Evolutionary conservation across 805 yeast species (phyloP).

Genomic region (Saccharomycopsis sp.): DNA sequence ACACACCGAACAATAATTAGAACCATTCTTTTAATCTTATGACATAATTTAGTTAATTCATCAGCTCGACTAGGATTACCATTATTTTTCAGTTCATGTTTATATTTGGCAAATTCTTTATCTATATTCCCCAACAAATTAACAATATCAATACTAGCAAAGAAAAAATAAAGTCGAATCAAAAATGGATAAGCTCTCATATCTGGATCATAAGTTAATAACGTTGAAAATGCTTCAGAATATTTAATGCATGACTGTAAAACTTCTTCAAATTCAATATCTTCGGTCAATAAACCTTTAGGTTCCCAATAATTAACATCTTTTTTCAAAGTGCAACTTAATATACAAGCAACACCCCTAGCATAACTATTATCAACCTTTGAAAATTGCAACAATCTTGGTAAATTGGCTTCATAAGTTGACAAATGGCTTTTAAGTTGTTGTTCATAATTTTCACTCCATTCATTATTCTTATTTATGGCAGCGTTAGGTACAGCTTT

Average conservation of each 20-base stretch:
- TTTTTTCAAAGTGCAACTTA: conserved; percentile 2
- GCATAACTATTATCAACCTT: conserved; percentile 16
- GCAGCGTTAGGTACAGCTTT: not conserved
- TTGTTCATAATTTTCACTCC: conserved; percentile 1
- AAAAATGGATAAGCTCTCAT: conserved; percentile 16
- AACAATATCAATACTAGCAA: conserved; percentile 13
- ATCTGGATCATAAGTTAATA: conserved; percentile 11
- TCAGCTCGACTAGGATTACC: not conserved
- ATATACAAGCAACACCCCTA: conserved; percentile 2
- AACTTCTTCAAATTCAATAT: conserved; percentile 6
- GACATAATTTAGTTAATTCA: conserved; percentile 11
- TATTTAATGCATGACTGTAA: conserved; percentile 9
- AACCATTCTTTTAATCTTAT: conserved; percentile 11
- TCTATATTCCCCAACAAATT: conserved; percentile 8
- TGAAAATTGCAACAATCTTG: conserved; percentile 3
- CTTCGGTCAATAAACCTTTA: conserved; percentile 7
- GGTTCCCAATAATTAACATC: conserved; percentile 15
- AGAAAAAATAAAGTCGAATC: conserved; percentile 14
- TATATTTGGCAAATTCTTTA: conserved; percentile 7
- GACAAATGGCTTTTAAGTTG: conserved; percentile 4
- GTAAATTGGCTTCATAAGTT: conserved; percentile 1
- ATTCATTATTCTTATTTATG: not conserved
- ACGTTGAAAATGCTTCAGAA: conserved; percentile 3
- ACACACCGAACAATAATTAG: conserved; percentile 9
- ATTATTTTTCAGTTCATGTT: not conserved